Evolutionary conservation across 176 grass and related monocot species (phyloP).

Genomic region (Triticum dicoccoides): DNA sequence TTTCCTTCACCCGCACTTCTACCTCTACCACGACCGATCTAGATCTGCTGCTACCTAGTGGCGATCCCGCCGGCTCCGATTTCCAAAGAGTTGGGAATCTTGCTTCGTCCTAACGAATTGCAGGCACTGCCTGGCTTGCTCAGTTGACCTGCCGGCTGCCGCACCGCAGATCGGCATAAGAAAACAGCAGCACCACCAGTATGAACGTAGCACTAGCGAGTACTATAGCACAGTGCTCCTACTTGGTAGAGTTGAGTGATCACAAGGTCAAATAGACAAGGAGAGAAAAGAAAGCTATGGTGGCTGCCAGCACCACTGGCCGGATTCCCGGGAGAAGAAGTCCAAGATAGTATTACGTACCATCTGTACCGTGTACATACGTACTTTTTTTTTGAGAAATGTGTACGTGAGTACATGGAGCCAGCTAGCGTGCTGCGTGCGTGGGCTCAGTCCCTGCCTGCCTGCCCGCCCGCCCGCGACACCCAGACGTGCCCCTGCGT

Average conservation of each 20-base stretch:
- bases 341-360: neutral
- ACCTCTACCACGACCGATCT: neutral
- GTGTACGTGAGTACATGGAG: neutral
- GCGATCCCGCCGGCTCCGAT: neutral
- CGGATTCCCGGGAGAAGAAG: neutral
- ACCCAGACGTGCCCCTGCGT: constrained; percentile 17
- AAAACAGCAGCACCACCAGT: too few species aligned
- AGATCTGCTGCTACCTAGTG: neutral
- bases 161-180: too few species aligned
- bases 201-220: too few species aligned
- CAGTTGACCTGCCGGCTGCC: too few species aligned
- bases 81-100: neutral
- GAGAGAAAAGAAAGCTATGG: neutral
- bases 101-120: neutral
- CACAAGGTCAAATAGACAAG: neutral
- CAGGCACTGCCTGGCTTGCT: neutral
- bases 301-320: too few species aligned
- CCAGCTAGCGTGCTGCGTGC: neutral
- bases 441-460: constrained; percentile 12
- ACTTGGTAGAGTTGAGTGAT: too few species aligned
- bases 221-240: too few species aligned
- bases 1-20: neutral
- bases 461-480: neutral
- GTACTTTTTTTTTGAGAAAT: too few species aligned
- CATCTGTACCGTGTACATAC: neutral